phyloP scores from a whole-genome alignment of 2,329 filamentous ascomycete species.

The Ophiocordyceps unilateralis region DNA sequence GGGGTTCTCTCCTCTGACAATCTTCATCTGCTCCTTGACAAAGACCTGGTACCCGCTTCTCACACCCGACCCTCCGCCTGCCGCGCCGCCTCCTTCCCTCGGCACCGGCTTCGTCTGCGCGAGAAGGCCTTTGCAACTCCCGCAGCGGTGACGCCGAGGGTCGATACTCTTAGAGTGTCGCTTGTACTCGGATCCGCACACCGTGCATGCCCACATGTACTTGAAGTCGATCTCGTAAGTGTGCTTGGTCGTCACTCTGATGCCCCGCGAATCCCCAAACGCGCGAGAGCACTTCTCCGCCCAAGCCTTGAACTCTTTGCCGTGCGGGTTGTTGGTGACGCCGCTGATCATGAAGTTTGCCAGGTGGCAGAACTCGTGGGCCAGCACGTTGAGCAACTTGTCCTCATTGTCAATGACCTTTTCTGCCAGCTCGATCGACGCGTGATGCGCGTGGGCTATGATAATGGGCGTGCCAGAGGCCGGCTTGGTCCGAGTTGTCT shows the following conservation, averaged over 20 bases:
- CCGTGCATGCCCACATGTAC: slow-evolving; percentile 66
- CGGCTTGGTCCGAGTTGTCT: slow-evolving; percentile 25
- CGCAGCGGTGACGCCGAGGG: slow-evolving; percentile 52
- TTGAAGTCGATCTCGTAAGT: slow-evolving; percentile 82
- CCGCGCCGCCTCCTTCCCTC: slow-evolving; percentile 4
- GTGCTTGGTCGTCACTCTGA: slow-evolving; percentile 80
- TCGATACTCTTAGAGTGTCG: slow-evolving; percentile 80
- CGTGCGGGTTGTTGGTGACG: slow-evolving; percentile 62
- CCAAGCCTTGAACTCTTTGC: slow-evolving; percentile 69
- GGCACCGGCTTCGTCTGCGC: slow-evolving; percentile 69
- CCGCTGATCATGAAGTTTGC: slow-evolving; percentile 78
- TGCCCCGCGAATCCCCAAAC: slow-evolving; percentile 39
- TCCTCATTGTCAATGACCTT: slow-evolving; percentile 70
- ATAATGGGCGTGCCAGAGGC: slow-evolving; percentile 9
- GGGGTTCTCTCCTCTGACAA: slow-evolving; percentile 38
- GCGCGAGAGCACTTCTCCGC: slow-evolving; percentile 33
- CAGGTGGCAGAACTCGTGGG: slow-evolving; percentile 92
- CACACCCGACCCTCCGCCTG: slow-evolving; percentile 7
- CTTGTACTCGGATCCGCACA: slow-evolving; percentile 57
- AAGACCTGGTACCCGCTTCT: slow-evolving; percentile 30
- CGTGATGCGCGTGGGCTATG: slow-evolving; percentile 36
- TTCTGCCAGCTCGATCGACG: slow-evolving; percentile 71
- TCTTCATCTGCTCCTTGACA: slow-evolving; percentile 51
- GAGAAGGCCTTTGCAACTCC: slow-evolving; percentile 52
- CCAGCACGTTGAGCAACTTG: slow-evolving; percentile 74